Base-by-base conservation (phyloP, 345 rosid species). In the Sonneratia caseolaris region DNA sequence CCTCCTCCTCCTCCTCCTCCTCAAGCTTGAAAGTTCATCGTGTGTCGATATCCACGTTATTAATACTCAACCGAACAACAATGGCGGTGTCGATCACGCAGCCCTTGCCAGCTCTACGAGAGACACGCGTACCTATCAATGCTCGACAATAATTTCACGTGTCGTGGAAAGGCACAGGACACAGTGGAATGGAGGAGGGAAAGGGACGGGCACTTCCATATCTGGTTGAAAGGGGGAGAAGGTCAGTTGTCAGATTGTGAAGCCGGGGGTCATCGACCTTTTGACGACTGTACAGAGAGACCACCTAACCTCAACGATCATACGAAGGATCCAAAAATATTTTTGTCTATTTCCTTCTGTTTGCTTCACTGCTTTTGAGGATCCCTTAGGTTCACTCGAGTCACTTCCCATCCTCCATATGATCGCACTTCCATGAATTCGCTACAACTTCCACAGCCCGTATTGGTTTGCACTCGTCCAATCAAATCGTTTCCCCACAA, bases 241-340 rank as follows among this genome's bases (percentile, higher is more conserved):
- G 56, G 64, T 40, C 21, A 22, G 73, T 27, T 22, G 38, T 40
- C 73, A 40, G 56, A 57, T 57, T 8, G 66, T 6, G 73, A 55
- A 35, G 24, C 53, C 5, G 14, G 42, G 64, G 32, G 32, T 57
- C 24, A 61, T 0, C 3, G 72, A 70, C 72, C 61, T 70, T 55
- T 37, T 59, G 64, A 61, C 37, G 72, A 43, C 64, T 37, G 45
- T 9, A 51, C 64, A 19, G 35, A 6, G 37, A 6, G 37, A 43
- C 71, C 65, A 21, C 43, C 36, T 1, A n/a, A 59, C 24, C 64
- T 18, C 14, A 2, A n/a, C 35, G 12, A 18, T 7, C 64, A 7
- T 24, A 8, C 9, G 18, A 42, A 5, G 45, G 45, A 10, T 35
- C 66, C 38, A 18, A 27, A 62, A 62, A 13, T 51, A 9, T 42